These are phyloP conservation scores for Lactarius hatsudake DNA, from an alignment of 768 basidiomycete species.

Conservation along the genomic window DNA sequence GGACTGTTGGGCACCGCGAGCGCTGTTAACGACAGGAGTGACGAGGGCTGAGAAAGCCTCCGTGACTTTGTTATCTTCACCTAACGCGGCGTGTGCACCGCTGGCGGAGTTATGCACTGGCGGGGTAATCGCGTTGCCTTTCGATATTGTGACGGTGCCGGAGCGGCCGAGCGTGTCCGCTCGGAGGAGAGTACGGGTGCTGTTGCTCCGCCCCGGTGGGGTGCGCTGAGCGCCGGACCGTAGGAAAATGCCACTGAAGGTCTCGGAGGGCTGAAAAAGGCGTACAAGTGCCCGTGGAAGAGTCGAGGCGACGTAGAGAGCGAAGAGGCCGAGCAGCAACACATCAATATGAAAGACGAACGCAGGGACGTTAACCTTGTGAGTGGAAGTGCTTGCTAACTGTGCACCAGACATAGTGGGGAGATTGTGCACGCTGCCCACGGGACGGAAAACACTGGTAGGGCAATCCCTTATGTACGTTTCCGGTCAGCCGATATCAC, in stretches of 20 bases:
- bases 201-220: conserved; percentile 11
- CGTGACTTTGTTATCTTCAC: neutral
- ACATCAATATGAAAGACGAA: conserved; percentile 24
- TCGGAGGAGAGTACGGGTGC: conserved; percentile 20
- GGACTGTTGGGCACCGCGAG: neutral
- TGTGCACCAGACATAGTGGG: conserved; percentile 6
- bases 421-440: neutral
- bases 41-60: neutral
- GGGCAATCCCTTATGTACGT: no score
- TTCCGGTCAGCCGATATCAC: neutral
- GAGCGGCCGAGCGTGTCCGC: conserved; percentile 18
- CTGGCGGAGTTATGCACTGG: neutral
- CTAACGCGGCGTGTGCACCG: neutral
- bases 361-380: neutral
- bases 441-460: no score
- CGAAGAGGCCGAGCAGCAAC: conserved; percentile 17
- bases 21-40: neutral
- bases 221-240: neutral
- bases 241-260: conserved; percentile 19
- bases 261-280: conserved; percentile 19
- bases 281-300: conserved; percentile 24
- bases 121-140: neutral
- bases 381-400: neutral
- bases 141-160: conserved; percentile 14
- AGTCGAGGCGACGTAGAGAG: conserved; percentile 19